These are phyloP conservation scores for Rhododendron vialii DNA, from an alignment of 148 eudicot genomes.

Conservation along the genomic window DNA sequence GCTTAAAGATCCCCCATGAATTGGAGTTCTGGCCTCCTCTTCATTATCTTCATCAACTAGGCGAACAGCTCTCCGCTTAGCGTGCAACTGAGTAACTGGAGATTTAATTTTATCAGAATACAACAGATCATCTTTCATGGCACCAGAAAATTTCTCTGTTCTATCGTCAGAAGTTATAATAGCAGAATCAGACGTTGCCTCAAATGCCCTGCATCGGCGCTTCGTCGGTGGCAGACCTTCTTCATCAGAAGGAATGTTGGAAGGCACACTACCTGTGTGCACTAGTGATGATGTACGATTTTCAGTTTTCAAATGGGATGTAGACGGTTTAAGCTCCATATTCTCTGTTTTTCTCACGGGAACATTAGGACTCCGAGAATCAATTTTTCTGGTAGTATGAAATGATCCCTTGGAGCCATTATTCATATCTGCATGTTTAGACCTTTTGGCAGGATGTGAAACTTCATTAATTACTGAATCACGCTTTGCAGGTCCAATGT, in stretches of 20 bases:
- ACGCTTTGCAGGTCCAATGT: conserved; percentile 28
- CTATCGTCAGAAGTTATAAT: conserved; percentile 27
- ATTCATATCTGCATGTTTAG: conserved; percentile 38
- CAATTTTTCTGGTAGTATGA: conserved; percentile 24
- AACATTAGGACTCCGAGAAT: conserved; percentile 16
- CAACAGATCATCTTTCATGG: conserved; percentile 28
- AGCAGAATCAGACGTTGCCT: conserved; percentile 26
- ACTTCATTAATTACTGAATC: conserved; percentile 21
- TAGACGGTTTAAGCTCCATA: conserved; percentile 15
- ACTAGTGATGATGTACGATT: conserved; percentile 16
- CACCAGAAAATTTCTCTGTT: conserved; percentile 18
- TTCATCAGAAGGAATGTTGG: conserved; percentile 37
- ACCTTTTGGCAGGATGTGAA: conserved; percentile 36
- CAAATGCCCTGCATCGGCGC: conserved; percentile 42
- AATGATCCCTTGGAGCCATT: conserved; percentile 28
- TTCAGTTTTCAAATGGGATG: conserved; percentile 25
- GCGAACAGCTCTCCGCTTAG: conserved; percentile 76
- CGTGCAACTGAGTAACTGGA: conserved; percentile 23
- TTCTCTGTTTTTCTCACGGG: conserved; percentile 19
- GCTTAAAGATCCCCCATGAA: conserved; percentile 53
- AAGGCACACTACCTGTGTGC: conserved; percentile 12
- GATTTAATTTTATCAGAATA: conserved; percentile 23
- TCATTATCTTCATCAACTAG: conserved; percentile 60
- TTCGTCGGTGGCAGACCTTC: conserved; percentile 44
- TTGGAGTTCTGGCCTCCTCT: conserved; percentile 82